A percentile compares a stretch with the other conserved stretches of the same genome.
Evolutionary conservation across 148 eudicot genomes (phyloP).

Genomic region (Vaccinium macrocarpon): DNA sequence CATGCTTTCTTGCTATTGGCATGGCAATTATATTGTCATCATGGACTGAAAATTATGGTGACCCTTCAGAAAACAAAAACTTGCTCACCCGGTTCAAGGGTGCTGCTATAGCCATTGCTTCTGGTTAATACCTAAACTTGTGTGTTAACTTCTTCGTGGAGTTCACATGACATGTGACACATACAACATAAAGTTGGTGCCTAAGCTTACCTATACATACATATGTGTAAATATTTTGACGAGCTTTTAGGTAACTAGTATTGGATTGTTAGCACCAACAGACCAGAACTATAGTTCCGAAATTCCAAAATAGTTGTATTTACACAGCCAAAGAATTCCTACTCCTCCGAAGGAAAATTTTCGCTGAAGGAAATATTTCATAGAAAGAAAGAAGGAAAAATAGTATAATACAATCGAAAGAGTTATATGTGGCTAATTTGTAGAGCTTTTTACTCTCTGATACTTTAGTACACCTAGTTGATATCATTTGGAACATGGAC

Average conservation of each 20-base stretch:
- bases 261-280: neutral
- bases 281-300: neutral
- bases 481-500: slow-evolving; percentile 7
- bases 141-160: neutral
- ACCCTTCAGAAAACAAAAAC: slow-evolving; percentile 81
- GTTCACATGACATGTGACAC: neutral
- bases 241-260: neutral
- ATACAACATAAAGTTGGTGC: neutral
- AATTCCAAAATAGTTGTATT: neutral
- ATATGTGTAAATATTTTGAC: neutral
- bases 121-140: slow-evolving; percentile 38
- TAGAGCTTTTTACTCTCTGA: neutral
- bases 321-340: neutral
- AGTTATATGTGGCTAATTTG: neutral
- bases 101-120: slow-evolving; percentile 91
- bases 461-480: neutral
- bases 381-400: neutral
- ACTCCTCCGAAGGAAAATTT: neutral
- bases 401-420: neutral
- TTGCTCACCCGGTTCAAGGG: slow-evolving; percentile 76
- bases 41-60: slow-evolving; percentile 89
- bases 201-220: neutral
- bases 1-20: slow-evolving; percentile 77
- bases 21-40: slow-evolving; percentile 76
- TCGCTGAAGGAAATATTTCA: neutral